Evolutionary conservation across 345 rosid species (phyloP).

Genomic region (Brassica rapa): DNA sequence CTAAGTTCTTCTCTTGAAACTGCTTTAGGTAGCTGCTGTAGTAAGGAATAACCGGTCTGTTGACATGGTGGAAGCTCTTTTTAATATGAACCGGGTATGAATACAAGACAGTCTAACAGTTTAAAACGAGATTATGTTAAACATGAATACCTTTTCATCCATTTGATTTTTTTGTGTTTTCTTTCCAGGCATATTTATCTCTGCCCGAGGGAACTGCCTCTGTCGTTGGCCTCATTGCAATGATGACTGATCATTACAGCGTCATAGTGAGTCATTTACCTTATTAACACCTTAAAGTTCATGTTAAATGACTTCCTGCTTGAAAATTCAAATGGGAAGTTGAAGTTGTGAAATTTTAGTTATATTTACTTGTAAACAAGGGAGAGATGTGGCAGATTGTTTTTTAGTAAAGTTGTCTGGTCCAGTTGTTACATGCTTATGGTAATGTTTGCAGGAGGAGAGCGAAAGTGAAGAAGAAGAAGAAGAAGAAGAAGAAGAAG

Average conservation of each 20-base stretch:
- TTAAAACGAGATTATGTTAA: neutral
- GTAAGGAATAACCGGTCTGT: conserved; percentile 62
- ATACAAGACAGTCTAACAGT: neutral
- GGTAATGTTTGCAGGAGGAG: conserved; percentile 54
- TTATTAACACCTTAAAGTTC: neutral
- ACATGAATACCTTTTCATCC: neutral
- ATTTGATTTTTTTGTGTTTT: conserved; percentile 16
- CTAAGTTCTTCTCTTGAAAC: conserved; percentile 8
- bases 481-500: conserved; percentile 53
- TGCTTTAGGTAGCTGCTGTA: conserved; percentile 62
- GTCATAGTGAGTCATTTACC: conserved; percentile 57
- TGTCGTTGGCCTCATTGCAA: conserved; percentile 86
- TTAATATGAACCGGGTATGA: neutral
- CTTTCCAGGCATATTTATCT: conserved; percentile 83
- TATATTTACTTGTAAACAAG: neutral
- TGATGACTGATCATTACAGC: conserved; percentile 96
- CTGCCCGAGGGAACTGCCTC: conserved; percentile 94
- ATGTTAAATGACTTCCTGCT: neutral
- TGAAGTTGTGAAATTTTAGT: neutral
- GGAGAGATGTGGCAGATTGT: neutral
- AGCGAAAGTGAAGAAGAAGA: conserved; percentile 57
- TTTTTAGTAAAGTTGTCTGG: neutral
- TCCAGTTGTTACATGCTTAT: neutral
- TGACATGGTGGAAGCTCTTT: conserved; percentile 89
- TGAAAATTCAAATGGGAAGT: neutral